Evolutionary conservation across 306 rosid genomes (phyloP).

Genomic region (Senna siamea): DNA sequence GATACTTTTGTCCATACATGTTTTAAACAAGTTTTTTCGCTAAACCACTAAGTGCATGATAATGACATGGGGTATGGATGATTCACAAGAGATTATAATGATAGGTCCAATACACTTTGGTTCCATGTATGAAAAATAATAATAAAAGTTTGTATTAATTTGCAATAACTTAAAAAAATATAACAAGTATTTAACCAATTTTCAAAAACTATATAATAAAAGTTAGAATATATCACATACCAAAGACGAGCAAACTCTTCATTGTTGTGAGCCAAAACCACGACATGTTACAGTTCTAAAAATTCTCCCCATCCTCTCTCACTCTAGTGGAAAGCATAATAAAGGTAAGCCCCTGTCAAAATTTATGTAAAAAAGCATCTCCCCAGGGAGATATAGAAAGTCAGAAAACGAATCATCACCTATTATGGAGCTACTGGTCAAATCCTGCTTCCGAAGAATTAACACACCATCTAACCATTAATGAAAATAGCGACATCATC

Average conservation of each 20-base stretch:
- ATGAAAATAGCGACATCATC: conserved; percentile 37
- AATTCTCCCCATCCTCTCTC: conserved; percentile 28
- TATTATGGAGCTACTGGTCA: conserved; percentile 43
- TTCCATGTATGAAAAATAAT: conserved; percentile 1
- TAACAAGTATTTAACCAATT: neutral
- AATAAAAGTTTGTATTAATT: neutral
- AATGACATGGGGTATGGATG: neutral
- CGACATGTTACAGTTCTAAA: conserved; percentile 35
- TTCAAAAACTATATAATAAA: neutral
- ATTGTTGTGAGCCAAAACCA: conserved; percentile 25
- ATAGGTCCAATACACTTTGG: neutral
- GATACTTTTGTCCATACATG: neutral
- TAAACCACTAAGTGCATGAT: neutral
- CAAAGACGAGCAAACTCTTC: conserved; percentile 30
- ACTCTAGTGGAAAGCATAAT: conserved; percentile 39
- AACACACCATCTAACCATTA: conserved; percentile 42
- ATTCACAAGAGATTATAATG: too few species aligned
- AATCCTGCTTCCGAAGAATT: conserved; percentile 42
- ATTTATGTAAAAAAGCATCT: conserved; percentile 27
- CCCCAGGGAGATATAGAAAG: conserved; percentile 26
- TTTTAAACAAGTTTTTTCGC: neutral
- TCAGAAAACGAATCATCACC: conserved; percentile 43
- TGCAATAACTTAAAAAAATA: neutral
- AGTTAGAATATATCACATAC: conserved; percentile 25
- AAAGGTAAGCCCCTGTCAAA: conserved; percentile 37